Base-by-base conservation (phyloP, 2,329 filamentous ascomycete genomes). In the Parastagonospora avenae region DNA sequence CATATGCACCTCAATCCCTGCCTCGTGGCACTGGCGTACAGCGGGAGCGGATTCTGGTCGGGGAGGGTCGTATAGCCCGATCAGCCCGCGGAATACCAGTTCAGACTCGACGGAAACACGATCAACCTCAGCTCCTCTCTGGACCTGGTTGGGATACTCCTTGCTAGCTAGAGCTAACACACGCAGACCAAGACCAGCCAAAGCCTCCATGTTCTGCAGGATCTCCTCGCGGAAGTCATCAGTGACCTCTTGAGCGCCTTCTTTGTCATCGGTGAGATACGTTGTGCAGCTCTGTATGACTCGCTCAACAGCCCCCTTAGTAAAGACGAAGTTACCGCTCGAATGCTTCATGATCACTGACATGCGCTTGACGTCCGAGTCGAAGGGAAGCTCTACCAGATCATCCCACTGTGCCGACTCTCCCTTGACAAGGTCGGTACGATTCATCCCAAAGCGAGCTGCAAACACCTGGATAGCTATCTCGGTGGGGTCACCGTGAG, bases 21-120 rank as follows among this genome's bases (percentile, higher is more conserved):
- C 76, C 40, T 68, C 68, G 51, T 77, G 75, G 40, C 76, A 79
- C 46, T 76, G 70, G 35, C 67, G 66, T 42, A 80, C 77, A 10
- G 77, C 72, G 10, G 63, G 81, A 14, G 86, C 89, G 1, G 91
- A 91, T 73, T 95, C 91, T 2, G 85, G 85, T 2, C 91, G 88
- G 30, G 91, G 91, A 2, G 91, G 91, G 61, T 96, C 91, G 68
- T 94, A 93, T 50, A 96, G 85, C 48, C 91, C 91, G 38, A 89
- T 86, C 5, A 96, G 81, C 7, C 92, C 92, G 8, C 89, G 82
- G 57, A 96, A 89, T 1, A 80, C 82, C 19, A 96, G 82, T 29
- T 83, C 79, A 33, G 79, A 77, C 68, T 95, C 91, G 8, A 93
- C 81, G 2, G 81, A 76, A 7, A 77, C 74, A 2, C 91, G 87